Percentiles rank a stretch among this genome's conserved stretches.
phyloP scores from a whole-genome alignment of 2,329 filamentous ascomycete species.

The Claviceps sp. region DNA sequence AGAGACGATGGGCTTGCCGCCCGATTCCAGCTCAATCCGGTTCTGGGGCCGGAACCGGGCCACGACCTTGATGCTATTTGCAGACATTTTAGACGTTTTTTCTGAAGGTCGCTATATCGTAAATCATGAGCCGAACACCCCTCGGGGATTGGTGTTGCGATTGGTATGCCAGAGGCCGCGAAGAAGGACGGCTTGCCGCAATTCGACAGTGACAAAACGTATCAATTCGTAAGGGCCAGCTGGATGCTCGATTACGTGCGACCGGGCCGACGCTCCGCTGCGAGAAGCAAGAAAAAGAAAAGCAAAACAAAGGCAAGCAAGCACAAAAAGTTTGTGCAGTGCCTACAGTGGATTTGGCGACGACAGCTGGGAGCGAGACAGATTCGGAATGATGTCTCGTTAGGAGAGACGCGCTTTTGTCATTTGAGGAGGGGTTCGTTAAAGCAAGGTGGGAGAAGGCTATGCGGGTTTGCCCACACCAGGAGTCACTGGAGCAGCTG shows the following conservation, averaged over 20 bases:
- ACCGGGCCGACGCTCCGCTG: not conserved
- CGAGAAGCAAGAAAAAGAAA: not conserved
- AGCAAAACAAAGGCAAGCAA: not conserved
- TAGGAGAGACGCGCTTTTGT: conserved; percentile 4
- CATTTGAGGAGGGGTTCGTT: not conserved
- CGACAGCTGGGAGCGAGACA: conserved; percentile 1
- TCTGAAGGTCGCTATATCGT: conserved; percentile 2
- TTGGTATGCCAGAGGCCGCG: not conserved
- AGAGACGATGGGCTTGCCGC: conserved; percentile 80
- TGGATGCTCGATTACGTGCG: not conserved
- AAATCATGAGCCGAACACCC: conserved; percentile 7
- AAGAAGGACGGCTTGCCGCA: not conserved
- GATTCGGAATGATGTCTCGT: not conserved
- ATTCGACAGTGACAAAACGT: not conserved
- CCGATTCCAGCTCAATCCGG: conserved; percentile 78
- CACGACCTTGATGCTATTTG: conserved; percentile 72
- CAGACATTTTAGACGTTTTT: conserved; percentile 34
- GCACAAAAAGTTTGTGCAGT: conserved; percentile 2
- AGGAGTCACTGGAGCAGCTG: too few relatives aligned
- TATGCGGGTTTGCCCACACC: conserved; percentile 4
- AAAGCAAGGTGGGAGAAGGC: not conserved
- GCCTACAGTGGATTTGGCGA: conserved; percentile 1
- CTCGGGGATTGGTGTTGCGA: not conserved
- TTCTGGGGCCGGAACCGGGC: conserved; percentile 97
- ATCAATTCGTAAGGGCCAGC: not conserved